Evolutionary conservation across 768 basidiomycete species (phyloP).

Genomic region (Mycena amicta): DNA sequence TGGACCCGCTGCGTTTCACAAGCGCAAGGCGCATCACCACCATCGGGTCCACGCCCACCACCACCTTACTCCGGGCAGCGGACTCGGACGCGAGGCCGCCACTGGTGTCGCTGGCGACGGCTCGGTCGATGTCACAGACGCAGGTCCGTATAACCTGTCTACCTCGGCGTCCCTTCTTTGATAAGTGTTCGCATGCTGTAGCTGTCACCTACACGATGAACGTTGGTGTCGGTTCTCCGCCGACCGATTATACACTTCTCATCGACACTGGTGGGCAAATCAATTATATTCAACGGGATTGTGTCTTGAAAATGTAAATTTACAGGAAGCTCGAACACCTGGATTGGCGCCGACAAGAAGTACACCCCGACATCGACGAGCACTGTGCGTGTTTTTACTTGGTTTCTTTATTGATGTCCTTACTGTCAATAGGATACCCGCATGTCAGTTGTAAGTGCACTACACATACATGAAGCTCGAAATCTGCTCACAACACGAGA

Average conservation of each 20-base stretch:
- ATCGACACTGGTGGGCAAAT: constrained; percentile 54
- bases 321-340: constrained; percentile 42
- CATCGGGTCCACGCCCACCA: constrained; percentile 26
- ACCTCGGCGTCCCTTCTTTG: background rate
- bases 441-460: constrained; percentile 37
- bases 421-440: constrained; percentile 24
- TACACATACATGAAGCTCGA: no score
- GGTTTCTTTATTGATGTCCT: background rate
- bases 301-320: no score
- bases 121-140: constrained; percentile 56
- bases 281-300: background rate
- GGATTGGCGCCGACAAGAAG: constrained; percentile 52
- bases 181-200: background rate
- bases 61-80: constrained; percentile 7
- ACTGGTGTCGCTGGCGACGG: constrained; percentile 27
- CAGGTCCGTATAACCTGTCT: constrained; percentile 43
- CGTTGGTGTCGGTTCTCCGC: constrained; percentile 54
- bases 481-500: no score
- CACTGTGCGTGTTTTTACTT: constrained; percentile 33
- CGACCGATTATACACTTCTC: constrained; percentile 52
- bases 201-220: constrained; percentile 54
- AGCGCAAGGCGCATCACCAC: constrained; percentile 28
- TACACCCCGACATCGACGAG: constrained; percentile 52
- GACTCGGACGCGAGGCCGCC: constrained; percentile 14
- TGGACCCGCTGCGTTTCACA: constrained; percentile 44